Evolutionary conservation across 129 eudicot genomes (phyloP).

Genomic region (Sambucus nigra): DNA sequence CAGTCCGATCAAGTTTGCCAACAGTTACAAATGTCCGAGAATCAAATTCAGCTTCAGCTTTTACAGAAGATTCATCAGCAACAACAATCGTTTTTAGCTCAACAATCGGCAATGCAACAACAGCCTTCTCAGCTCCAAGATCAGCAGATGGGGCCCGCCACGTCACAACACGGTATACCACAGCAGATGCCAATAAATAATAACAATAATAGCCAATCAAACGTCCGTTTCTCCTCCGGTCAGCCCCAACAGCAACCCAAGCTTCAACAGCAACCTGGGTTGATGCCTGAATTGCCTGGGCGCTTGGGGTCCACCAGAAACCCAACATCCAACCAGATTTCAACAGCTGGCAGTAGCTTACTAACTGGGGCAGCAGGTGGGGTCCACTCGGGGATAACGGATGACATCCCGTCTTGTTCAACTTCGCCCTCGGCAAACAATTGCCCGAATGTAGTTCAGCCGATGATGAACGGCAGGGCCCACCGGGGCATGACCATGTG

Average conservation of each 20-base stretch:
- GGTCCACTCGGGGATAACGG: constrained; percentile 53
- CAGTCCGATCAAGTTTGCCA: constrained; percentile 39
- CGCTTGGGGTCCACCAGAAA: constrained; percentile 23
- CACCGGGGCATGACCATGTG: constrained; percentile 19
- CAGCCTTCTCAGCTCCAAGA: constrained; percentile 41
- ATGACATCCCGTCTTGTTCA: constrained; percentile 88
- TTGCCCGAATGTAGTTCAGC: constrained; percentile 36
- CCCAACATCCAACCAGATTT: constrained; percentile 42
- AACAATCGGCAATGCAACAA: constrained; percentile 33
- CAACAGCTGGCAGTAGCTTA: constrained; percentile 45
- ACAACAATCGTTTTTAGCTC: constrained; percentile 55
- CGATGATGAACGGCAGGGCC: constrained; percentile 37
- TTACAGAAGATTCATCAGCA: constrained; percentile 82
- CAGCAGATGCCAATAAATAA: constrained; percentile 46
- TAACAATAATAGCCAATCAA: constrained; percentile 35
- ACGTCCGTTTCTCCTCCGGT: constrained; percentile 48
- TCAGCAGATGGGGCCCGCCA: constrained; percentile 42
- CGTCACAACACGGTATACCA: constrained; percentile 20
- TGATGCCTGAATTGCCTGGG: constrained; percentile 34
- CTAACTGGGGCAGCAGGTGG: constrained; percentile 50
- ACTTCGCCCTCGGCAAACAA: constrained; percentile 89
- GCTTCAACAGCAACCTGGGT: constrained; percentile 39
- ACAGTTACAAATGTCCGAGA: constrained; percentile 51
- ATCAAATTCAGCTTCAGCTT: constrained; percentile 57
- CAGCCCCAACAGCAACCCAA: constrained; percentile 46